Evolutionary conservation across 805 yeast genomes (phyloP), one percentile per base, ranked within the genome.

Genomic region (Millerago galiae): DNA sequence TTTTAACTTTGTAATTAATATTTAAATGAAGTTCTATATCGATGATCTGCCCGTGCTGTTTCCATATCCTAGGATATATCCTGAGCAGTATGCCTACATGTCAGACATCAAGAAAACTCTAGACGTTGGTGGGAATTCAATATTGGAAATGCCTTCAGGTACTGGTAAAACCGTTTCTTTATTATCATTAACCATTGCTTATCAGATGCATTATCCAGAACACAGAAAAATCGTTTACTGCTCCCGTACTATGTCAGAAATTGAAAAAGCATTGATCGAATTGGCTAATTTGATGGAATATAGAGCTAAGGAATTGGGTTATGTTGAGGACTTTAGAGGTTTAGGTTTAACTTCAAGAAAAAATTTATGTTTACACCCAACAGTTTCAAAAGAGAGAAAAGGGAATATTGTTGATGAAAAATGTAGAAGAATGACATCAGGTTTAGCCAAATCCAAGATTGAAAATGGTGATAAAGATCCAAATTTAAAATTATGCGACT

Each of bases 171-270:
- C 99, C 31, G 85, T 93, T 3, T 89, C 98, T 1, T 71, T 93
- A 59, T 69, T 93, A 26, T 88, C 98, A 0, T 66, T 93, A 35
- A 88, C 98, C 0, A 88, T 93, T 36, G 96, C 99, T 12, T 93
- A 93, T 63, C 99, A 93, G 61, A 80, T 87, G 86, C 77, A 76
- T 58, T 90, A 91, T 60, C 95, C 96, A 9, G 97, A 91, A 56
- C 96, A 88, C 58, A 68, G 96, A 14, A 93, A 91, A 70, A 81
- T 93, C 51, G 87, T 93, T 7, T 93, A 93, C 65, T 93, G 99
- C 63, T 93, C 99, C 5, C 98, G 99, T 74, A 93, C 99, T 28
- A 93, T 93, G 98, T 87, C 97, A 10, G 99, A 93, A 67, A 93
- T 93, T 60, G 99, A 93, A 66, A 93, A 93, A 65, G 97, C 99